phyloP scores from a whole-genome alignment of 202 grass and related monocot species.

The Schoenoplectus tabernaemontani region DNA sequence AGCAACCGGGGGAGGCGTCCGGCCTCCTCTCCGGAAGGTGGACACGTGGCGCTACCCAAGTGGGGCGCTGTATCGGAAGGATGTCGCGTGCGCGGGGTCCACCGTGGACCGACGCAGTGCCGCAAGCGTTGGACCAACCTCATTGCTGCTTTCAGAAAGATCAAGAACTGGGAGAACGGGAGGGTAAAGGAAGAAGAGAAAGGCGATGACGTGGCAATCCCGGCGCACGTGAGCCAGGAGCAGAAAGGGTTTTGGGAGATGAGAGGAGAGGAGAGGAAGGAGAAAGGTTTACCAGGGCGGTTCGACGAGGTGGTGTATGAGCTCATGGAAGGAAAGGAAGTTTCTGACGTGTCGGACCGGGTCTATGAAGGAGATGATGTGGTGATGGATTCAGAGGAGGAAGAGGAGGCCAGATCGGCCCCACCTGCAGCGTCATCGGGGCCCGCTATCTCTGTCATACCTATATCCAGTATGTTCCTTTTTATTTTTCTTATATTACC shows the following conservation, averaged over 20 bases:
- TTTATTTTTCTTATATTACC: background rate
- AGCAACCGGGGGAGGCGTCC: conserved; percentile 13
- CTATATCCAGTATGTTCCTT: conserved; percentile 16
- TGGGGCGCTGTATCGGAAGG: conserved; percentile 74
- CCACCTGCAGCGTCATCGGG: conserved; percentile 27
- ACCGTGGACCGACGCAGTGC: conserved; percentile 83
- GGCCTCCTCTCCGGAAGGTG: background rate
- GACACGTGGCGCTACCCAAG: conserved; percentile 48
- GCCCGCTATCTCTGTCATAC: conserved; percentile 10
- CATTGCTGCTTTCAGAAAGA: conserved; percentile 84
- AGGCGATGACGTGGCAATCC: conserved; percentile 4
- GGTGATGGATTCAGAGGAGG: conserved; percentile 21
- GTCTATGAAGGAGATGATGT: conserved; percentile 23
- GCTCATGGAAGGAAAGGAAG: conserved; percentile 58
- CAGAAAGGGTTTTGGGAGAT: conserved; percentile 74
- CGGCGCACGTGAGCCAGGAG: background rate
- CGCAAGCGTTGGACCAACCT: conserved; percentile 97
- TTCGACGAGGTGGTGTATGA: conserved; percentile 89
- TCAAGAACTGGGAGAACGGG: conserved; percentile 69
- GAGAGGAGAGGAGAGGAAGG: conserved; percentile 63
- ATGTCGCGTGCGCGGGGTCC: conserved; percentile 68
- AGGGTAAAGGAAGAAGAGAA: background rate
- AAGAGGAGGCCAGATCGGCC: conserved; percentile 1
- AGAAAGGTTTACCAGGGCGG: conserved; percentile 66
- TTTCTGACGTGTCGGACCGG: conserved; percentile 30